Evolutionary conservation across 352 stramenopile species (phyloP), one percentile per base, ranked within the genome.

Genomic region (Phytophthora podocarpi): DNA sequence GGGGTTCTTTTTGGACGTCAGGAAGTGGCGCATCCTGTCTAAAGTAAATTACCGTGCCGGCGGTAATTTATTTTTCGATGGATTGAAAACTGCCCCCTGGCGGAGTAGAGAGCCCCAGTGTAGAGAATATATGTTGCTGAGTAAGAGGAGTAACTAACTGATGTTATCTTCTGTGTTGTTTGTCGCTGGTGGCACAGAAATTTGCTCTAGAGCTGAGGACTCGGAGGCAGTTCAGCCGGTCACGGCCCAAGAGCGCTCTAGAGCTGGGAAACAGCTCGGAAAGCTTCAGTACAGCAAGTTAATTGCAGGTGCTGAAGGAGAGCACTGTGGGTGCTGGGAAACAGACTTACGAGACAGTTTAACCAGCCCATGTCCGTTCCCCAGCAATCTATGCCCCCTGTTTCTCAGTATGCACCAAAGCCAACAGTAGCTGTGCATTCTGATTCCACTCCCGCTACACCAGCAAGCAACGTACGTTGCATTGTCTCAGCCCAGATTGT

Each of bases 311-410:
- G 41, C 18, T 52, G 37, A 45, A 49, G 46, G 16, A 58, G 51
- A 34, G 11, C 9, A 40, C 9, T 42, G 47, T n/a, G 24, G 40
- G 24, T 37, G 24, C 21, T 43, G 50, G 40, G 35, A 35, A 64
- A 12, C 24, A 56, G 16, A 49, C 35, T 39, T 24, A 30, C 39
- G 28, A 66, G 34, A 24, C 45, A 46, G 40, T 61, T 46, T 39
- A 35, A 58, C 12, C 53, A 59, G 76, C 72, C 72, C 65, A 88
- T 89, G 80, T 85, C 80, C 47, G 64, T 72, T 65, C 80, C 76
- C 48, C 70, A 81, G 59, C 83, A 87, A 67, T 85, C 81, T 50
- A 90, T 93, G 80, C 76, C 80, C 59, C 67, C 83, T 62, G 77
- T 83, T 66, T 81, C 83, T 66, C 76, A 93, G 65, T 86, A 89